phyloP scores from a whole-genome alignment of 371 early-diverging fungal genomes.

The Mucor mucedo region DNA sequence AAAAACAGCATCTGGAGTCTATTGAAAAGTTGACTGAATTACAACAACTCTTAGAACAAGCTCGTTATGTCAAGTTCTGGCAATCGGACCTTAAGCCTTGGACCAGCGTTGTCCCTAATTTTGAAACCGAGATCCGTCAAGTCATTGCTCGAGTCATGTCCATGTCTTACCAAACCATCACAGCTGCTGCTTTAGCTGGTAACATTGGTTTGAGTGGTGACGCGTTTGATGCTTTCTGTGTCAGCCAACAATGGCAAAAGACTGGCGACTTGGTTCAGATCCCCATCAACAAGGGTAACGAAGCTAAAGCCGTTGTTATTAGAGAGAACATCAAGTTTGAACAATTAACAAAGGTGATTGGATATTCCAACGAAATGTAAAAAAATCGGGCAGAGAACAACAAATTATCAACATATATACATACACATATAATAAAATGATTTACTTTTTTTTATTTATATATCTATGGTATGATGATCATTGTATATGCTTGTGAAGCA shows the following conservation, averaged over 20 bases:
- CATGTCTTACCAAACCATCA: conserved; percentile 84
- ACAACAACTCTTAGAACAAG: conserved; percentile 80
- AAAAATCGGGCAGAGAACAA: not conserved
- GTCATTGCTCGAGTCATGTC: conserved; percentile 76
- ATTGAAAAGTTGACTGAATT: conserved; percentile 72
- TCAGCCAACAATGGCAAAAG: conserved; percentile 71
- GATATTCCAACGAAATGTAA: conserved; percentile 70
- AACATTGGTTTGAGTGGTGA: conserved; percentile 76
- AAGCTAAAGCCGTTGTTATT: conserved; percentile 82
- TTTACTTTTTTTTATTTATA: not conserved
- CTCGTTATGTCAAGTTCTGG: conserved; percentile 87
- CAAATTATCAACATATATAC: not conserved
- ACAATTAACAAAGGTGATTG: conserved; percentile 73
- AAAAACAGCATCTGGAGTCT: conserved; percentile 52
- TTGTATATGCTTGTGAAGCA: conserved; percentile 66
- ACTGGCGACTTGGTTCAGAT: conserved; percentile 68
- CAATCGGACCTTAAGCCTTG: conserved; percentile 59
- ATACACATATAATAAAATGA: not conserved
- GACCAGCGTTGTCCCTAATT: conserved; percentile 70
- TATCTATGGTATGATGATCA: not conserved
- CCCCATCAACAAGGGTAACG: conserved; percentile 82
- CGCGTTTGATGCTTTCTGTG: conserved; percentile 65
- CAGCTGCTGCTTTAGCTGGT: conserved; percentile 52
- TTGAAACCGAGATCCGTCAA: conserved; percentile 76
- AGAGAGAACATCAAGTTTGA: conserved; percentile 90